These are phyloP conservation scores for Sugiyamaella smithiae DNA, from an alignment of 805 yeast genomes.

Conservation along the genomic window DNA sequence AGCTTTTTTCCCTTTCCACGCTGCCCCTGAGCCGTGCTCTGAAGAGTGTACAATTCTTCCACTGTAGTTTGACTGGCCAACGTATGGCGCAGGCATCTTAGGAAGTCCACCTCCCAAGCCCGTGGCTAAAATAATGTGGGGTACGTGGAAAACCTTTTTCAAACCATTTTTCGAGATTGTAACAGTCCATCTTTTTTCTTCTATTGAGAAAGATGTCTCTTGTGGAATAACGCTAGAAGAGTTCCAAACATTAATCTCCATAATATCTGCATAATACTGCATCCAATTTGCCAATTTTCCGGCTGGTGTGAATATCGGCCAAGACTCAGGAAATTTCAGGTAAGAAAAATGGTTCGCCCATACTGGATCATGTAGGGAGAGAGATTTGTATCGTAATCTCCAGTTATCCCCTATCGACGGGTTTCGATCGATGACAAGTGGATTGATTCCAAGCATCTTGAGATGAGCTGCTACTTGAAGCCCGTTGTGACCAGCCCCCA, in stretches of 20 bases:
- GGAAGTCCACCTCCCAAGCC: slow-evolving; percentile 48
- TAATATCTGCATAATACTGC: slow-evolving; percentile 40
- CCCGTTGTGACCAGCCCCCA: slow-evolving; percentile 51
- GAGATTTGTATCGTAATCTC: slow-evolving; percentile 45
- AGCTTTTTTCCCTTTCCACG: slow-evolving; percentile 42
- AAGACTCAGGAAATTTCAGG: slow-evolving; percentile 40
- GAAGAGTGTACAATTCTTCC: slow-evolving; percentile 45
- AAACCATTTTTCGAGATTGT: slow-evolving; percentile 29
- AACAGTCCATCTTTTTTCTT: slow-evolving; percentile 36
- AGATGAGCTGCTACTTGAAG: slow-evolving; percentile 43
- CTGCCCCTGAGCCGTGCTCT: slow-evolving; percentile 41
- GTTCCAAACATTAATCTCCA: slow-evolving; percentile 43
- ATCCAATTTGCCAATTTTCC: slow-evolving; percentile 46
- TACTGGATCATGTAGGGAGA: slow-evolving; percentile 47
- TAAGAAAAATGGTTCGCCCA: slow-evolving; percentile 44
- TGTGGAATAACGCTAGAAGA: slow-evolving; percentile 31
- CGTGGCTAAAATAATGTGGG: slow-evolving; percentile 44
- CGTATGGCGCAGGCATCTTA: slow-evolving; percentile 40
- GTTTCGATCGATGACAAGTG: slow-evolving; percentile 41
- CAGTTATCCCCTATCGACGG: slow-evolving; percentile 45
- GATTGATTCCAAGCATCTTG: slow-evolving; percentile 41
- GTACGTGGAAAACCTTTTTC: slow-evolving; percentile 20
- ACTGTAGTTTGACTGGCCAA: slow-evolving; percentile 38
- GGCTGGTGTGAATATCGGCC: slow-evolving; percentile 45
- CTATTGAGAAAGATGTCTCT: slow-evolving; percentile 24